These are phyloP conservation scores for Beauveria asiatica DNA, from an alignment of 2,329 filamentous ascomycete genomes.

Conservation along the genomic window DNA sequence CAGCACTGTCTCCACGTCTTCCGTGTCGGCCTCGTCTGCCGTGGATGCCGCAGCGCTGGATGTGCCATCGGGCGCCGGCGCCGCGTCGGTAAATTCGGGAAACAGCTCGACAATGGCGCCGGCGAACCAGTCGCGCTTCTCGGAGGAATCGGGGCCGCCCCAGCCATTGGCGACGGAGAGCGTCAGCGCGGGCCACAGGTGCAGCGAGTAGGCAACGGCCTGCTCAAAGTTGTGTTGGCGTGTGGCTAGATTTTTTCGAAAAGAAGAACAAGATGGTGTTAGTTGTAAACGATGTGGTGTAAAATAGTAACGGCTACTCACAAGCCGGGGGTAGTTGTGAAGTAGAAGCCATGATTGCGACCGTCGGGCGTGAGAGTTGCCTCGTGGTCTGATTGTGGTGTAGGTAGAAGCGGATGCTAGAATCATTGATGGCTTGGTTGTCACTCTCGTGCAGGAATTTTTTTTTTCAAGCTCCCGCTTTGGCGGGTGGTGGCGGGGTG, in stretches of 20 bases:
- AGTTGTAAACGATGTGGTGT: neutral
- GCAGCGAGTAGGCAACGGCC: slow-evolving; percentile 73
- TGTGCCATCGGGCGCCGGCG: slow-evolving; percentile 17
- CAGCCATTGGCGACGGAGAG: slow-evolving; percentile 81
- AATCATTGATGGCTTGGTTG: neutral
- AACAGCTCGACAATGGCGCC: slow-evolving; percentile 80
- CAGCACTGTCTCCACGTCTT: slow-evolving; percentile 76
- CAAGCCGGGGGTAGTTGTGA: slow-evolving; percentile 14
- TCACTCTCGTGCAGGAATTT: slow-evolving; percentile 2
- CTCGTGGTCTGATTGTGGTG: neutral
- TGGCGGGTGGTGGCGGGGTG: slow-evolving; percentile 13
- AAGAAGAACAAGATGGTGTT: neutral
- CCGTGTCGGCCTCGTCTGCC: slow-evolving; percentile 53
- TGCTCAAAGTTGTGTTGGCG: slow-evolving; percentile 69
- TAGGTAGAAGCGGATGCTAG: neutral
- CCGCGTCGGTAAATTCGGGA: slow-evolving; percentile 47
- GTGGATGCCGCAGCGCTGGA: slow-evolving; percentile 1
- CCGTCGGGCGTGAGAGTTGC: slow-evolving; percentile 1
- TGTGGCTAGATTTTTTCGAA: slow-evolving; percentile 31
- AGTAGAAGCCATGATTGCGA: slow-evolving; percentile 6
- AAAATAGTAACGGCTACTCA: neutral
- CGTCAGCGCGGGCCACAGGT: slow-evolving; percentile 81
- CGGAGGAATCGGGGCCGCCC: slow-evolving; percentile 72
- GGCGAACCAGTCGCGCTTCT: slow-evolving; percentile 96
- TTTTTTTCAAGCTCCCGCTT: neutral